A percentile compares a stretch with the other conserved stretches of the same genome.
Conservation (phyloP, 805 yeast species). For the Schizosaccharomyces pombe region DNA sequence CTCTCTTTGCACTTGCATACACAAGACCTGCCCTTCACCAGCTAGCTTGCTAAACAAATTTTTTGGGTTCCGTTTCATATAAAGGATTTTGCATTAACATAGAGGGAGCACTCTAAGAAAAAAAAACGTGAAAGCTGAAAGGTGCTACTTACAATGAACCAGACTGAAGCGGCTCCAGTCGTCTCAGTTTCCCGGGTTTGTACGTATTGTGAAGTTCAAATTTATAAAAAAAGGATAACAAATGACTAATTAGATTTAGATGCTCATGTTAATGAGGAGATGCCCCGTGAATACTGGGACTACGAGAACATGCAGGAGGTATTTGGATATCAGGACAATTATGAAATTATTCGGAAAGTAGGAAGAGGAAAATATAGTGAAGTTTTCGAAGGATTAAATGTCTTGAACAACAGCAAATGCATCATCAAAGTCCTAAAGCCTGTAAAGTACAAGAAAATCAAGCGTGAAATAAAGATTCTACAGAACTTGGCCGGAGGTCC, state of each 20-base stretch:
- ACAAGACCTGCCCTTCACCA: slow-evolving; percentile 1
- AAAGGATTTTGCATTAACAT: no score
- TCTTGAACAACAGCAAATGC: slow-evolving; percentile 37
- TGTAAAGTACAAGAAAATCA: slow-evolving; percentile 74
- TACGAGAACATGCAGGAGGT: slow-evolving; percentile 43
- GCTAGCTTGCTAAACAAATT: no score
- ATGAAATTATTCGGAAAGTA: slow-evolving; percentile 60
- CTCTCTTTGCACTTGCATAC: no score
- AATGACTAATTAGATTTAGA: slow-evolving; percentile 12
- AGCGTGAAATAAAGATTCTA: slow-evolving; percentile 67
- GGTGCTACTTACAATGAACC: not conserved
- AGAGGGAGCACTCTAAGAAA: no score
- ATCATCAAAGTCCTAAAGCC: slow-evolving; percentile 83
- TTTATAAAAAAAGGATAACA: not conserved
- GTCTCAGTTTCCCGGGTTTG: slow-evolving; percentile 3
- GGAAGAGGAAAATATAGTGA: slow-evolving; percentile 93
- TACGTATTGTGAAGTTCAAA: not conserved
- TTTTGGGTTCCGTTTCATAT: not conserved
- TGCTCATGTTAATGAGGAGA: slow-evolving; percentile 43
- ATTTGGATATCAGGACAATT: slow-evolving; percentile 37
- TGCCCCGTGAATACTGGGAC: slow-evolving; percentile 65
- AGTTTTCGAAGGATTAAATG: slow-evolving; percentile 65
- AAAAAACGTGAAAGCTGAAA: not conserved
- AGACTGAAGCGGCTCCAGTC: not conserved
- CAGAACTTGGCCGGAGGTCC: slow-evolving; percentile 72